Evolutionary conservation across 2,329 filamentous ascomycete genomes (phyloP).

Genomic region (Bipolaris oryzae): DNA sequence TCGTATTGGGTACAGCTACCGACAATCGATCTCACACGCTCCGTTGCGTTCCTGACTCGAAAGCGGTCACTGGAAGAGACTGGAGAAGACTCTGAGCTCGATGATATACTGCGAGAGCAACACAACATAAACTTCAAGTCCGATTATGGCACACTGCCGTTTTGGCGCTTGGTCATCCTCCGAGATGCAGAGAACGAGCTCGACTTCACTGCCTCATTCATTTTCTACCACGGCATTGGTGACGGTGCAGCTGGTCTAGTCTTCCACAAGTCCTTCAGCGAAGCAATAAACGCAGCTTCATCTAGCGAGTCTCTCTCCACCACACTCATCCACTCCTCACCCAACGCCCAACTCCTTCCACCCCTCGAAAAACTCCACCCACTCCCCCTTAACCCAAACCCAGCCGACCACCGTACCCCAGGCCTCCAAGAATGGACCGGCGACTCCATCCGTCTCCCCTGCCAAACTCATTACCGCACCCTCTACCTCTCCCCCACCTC

Average conservation of each 20-base stretch:
- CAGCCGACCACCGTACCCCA: neutral
- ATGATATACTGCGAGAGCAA: constrained; percentile 48
- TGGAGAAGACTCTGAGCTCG: constrained; percentile 37
- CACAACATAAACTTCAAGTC: constrained; percentile 49
- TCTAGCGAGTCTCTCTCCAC: constrained; percentile 15
- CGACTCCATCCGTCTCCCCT: constrained; percentile 25
- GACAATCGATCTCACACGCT: neutral
- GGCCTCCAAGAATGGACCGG: constrained; percentile 28
- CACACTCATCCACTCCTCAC: neutral
- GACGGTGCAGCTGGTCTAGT: constrained; percentile 53
- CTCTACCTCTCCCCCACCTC: constrained; percentile 38
- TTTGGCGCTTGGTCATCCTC: constrained; percentile 53
- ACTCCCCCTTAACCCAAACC: constrained; percentile 36
- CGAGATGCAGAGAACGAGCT: constrained; percentile 1
- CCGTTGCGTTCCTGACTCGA: neutral
- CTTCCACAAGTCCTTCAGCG: constrained; percentile 51
- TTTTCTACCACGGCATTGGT: constrained; percentile 54
- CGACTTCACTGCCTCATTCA: constrained; percentile 51
- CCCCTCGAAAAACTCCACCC: constrained; percentile 49
- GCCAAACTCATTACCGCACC: constrained; percentile 32
- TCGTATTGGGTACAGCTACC: neutral
- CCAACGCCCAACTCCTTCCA: constrained; percentile 39
- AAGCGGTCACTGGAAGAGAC: neutral
- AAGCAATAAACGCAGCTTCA: constrained; percentile 35
- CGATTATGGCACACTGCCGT: constrained; percentile 34